Conservation (phyloP, 2,329 filamentous ascomycete species). For the Monilinia fructicola region DNA sequence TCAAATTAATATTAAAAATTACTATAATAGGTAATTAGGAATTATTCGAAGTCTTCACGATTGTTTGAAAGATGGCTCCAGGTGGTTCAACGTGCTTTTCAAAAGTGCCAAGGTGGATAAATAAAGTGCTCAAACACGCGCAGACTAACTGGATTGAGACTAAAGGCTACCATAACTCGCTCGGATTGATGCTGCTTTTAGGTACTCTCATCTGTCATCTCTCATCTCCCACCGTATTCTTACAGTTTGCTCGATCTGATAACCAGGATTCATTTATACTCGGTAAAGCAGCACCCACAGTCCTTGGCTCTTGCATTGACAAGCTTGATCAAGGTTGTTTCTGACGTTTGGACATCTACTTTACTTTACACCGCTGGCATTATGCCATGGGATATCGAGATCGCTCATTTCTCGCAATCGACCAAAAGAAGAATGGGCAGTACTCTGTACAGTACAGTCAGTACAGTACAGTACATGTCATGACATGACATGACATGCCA, state of each 20-base stretch:
- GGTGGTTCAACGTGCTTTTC: constrained; percentile 6
- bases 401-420: too few species aligned
- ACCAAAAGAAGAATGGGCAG: too few species aligned
- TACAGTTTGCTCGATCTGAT: too few species aligned
- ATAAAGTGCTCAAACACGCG: constrained; percentile 24
- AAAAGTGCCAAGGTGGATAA: constrained; percentile 12
- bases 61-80: constrained; percentile 3
- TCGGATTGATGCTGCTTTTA: not conserved
- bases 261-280: not conserved
- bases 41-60: not conserved
- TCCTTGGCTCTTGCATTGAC: not conserved
- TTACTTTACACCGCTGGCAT: not conserved
- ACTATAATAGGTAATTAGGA: too few species aligned
- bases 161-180: not conserved
- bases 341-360: not conserved
- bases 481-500: too few species aligned
- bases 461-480: too few species aligned
- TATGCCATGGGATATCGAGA: too few species aligned
- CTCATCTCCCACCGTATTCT: not conserved
- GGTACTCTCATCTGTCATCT: too few species aligned
- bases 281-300: not conserved
- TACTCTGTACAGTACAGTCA: too few species aligned
- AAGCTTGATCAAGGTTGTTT: not conserved
- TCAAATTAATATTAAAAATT: not conserved
- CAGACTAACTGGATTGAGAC: constrained; percentile 6